Conservation (phyloP, 1,284 basidiomycete species). For the Sanghuangporus weigelae region DNA sequence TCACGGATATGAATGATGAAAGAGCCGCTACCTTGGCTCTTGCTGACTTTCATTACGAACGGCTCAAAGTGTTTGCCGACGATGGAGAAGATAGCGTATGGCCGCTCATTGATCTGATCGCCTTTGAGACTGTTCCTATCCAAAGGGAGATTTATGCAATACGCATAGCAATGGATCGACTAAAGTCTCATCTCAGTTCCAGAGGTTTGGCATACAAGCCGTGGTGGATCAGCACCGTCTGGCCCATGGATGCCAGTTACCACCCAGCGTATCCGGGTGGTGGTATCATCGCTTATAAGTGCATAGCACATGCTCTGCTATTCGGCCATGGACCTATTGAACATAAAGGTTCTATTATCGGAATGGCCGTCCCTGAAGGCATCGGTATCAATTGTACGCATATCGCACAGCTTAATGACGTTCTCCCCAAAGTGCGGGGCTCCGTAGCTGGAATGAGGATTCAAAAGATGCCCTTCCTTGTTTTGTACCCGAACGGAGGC, state of each 20-base stretch:
- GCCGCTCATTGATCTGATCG: slow-evolving; percentile 56
- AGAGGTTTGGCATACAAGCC: slow-evolving; percentile 38
- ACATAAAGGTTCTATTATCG: slow-evolving; percentile 2
- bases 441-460: slow-evolving; percentile 20
- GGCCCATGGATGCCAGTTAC: slow-evolving; percentile 49
- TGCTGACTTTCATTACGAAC: slow-evolving; percentile 59
- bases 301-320: slow-evolving; percentile 34
- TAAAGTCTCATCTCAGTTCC: slow-evolving; percentile 27
- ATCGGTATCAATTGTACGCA: slow-evolving; percentile 73
- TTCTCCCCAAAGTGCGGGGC: slow-evolving; percentile 32
- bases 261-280: slow-evolving; percentile 31
- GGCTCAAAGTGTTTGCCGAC: slow-evolving; percentile 49
- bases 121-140: slow-evolving; percentile 79
- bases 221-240: slow-evolving; percentile 78
- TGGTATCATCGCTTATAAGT: slow-evolving; percentile 26
- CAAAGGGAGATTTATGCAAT: slow-evolving; percentile 63
- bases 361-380: slow-evolving; percentile 35
- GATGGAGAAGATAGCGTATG: slow-evolving; percentile 42
- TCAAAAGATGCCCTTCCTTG: slow-evolving; percentile 42
- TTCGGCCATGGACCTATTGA: background rate
- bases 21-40: slow-evolving; percentile 49
- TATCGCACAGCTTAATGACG: slow-evolving; percentile 30
- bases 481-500: slow-evolving; percentile 73
- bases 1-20: slow-evolving; percentile 24
- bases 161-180: slow-evolving; percentile 47